Conservation (phyloP, 805 yeast species). For the Kodamaea nitidulidarum region DNA sequence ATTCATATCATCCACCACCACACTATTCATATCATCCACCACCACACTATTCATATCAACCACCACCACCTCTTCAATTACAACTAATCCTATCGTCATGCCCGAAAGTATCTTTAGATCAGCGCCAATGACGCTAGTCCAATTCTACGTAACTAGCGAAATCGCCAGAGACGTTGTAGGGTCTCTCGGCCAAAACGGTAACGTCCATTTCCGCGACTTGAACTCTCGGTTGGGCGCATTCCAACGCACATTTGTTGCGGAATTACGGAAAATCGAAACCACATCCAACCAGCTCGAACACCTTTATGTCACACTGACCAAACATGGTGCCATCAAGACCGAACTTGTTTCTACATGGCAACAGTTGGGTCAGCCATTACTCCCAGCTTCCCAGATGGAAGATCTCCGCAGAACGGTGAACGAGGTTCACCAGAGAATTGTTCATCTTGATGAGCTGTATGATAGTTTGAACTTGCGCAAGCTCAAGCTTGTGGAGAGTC, state of each 20-base stretch:
- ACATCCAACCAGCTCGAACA: constrained; percentile 28
- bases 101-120: constrained; percentile 42
- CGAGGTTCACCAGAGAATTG: constrained; percentile 27
- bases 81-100: neutral
- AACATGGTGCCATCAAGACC: constrained; percentile 23
- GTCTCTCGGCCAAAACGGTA: constrained; percentile 35
- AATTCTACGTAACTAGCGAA: constrained; percentile 45
- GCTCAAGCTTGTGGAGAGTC: constrained; percentile 28
- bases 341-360: constrained; percentile 13
- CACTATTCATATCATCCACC: no score
- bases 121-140: constrained; percentile 48
- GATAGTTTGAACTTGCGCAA: constrained; percentile 22
- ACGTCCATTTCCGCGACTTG: constrained; percentile 48
- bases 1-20: no score
- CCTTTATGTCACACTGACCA: constrained; percentile 27
- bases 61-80: neutral
- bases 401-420: constrained; percentile 23
- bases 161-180: constrained; percentile 41
- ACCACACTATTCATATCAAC: no score
- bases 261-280: constrained; percentile 35
- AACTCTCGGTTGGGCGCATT: constrained; percentile 42
- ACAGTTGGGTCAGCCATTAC: constrained; percentile 1
- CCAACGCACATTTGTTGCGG: constrained; percentile 43
- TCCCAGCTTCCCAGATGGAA: constrained; percentile 16
- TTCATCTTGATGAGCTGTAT: constrained; percentile 36